Conservation (phyloP, 371 early-diverging fungal genomes). For the Haplosporangium sp. region DNA sequence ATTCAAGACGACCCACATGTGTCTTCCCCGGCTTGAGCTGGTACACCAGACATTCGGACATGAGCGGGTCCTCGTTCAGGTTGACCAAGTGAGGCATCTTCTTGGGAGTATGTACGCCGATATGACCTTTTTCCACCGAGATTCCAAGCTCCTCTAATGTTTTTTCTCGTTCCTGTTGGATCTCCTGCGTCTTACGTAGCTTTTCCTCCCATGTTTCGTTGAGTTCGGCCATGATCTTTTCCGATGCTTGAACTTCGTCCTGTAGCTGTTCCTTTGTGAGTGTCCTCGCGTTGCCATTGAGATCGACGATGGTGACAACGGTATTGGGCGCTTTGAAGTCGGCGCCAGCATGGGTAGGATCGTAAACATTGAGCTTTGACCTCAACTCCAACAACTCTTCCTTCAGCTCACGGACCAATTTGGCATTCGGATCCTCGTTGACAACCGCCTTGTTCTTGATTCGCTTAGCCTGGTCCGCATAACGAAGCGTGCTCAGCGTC, state of each 20-base stretch:
- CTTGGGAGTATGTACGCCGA: conserved; percentile 87
- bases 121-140: conserved; percentile 76
- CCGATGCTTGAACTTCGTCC: conserved; percentile 85
- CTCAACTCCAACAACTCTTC: conserved; percentile 83
- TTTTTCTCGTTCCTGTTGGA: conserved; percentile 81
- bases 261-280: conserved; percentile 72
- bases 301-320: conserved; percentile 63
- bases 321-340: conserved; percentile 26
- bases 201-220: conserved; percentile 92
- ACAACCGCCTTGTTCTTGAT: conserved; percentile 93
- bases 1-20: conserved; percentile 73
- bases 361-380: conserved; percentile 69
- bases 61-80: conserved; percentile 90
- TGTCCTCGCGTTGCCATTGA: conserved; percentile 61
- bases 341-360: conserved; percentile 61
- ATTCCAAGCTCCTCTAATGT: conserved; percentile 87
- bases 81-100: conserved; percentile 90
- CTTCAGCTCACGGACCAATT: conserved; percentile 86
- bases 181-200: conserved; percentile 77
- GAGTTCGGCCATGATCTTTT: conserved; percentile 86
- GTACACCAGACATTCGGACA: conserved; percentile 92
- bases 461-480: conserved; percentile 94
- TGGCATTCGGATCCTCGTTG: conserved; percentile 91
- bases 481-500: conserved; percentile 94
- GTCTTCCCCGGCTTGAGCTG: conserved; percentile 85